Evolutionary conservation across 75 land plant genomes (phyloP), one percentile per base, ranked within the genome.

Genomic region (Picea sitchensis): DNA sequence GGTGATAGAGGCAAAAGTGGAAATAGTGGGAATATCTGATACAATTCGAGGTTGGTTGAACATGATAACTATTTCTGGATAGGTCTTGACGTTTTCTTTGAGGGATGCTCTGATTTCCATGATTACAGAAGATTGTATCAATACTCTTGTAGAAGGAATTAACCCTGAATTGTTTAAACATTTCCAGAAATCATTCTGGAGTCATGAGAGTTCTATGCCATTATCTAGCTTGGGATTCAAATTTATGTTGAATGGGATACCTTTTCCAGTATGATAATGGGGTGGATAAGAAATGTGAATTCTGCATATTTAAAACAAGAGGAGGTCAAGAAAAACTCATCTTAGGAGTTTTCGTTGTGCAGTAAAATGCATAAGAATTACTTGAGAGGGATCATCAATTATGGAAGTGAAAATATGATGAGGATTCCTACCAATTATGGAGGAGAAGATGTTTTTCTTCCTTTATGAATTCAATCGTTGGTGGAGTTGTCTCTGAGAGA

Each of bases 71-170:
- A 1, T 2, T 36, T 36, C 2, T 36, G 2, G 2, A 36, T 2
- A 95, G 99, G 83, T 92, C 17, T 90, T 88, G 77, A 85, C 98
- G 75, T 94, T 95, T 84, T 78, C 88, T 7, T 85, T 97, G 21
- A 83, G 86, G n/a, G 77, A 80, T 76, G 84, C 77, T 11, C 96
- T 91, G 17, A 85, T 89, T 65, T 97, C 95, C 30, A 85, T 84
- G n/a, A 80, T 94, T 58, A 86, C 80, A 21, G 79, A 85, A 79
- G 88, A 94, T n/a, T 97, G 98, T 77, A 81, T 97, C 62, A 84
- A 79, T 54, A 93, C 98, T 67, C 79, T 97, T 80, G 85, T 94
- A 59, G 95, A 95, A 65, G 98, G 99, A 67, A 85, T 95, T 51
- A 82, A 84, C 79, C 83, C 88, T 58, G 73, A 80, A 60, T 82